Percentiles rank a stretch among this genome's conserved stretches.
These are phyloP conservation scores for Trichoderma sp. DNA, from an alignment of 2,329 filamentous ascomycete species.

Conservation along the genomic window DNA sequence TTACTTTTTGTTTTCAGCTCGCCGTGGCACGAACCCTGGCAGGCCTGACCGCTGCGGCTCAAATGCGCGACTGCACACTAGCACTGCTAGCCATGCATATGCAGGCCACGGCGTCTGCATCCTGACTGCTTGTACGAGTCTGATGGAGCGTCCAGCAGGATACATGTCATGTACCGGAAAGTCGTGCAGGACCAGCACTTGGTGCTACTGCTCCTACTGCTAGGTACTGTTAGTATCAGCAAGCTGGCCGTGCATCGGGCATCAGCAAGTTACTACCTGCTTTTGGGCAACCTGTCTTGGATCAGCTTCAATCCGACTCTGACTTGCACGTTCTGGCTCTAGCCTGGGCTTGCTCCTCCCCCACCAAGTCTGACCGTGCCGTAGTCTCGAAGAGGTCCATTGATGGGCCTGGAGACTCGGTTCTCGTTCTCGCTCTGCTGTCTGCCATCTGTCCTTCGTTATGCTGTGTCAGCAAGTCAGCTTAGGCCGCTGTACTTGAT, in stretches of 20 bases:
- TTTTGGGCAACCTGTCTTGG: background rate
- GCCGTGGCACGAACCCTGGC: slow-evolving; percentile 12
- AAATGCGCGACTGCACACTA: background rate
- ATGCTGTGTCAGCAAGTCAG: slow-evolving; percentile 14
- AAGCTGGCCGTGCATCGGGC: slow-evolving; percentile 15
- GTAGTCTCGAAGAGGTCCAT: slow-evolving; percentile 12
- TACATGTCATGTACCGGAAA: background rate
- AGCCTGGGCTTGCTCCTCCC: background rate
- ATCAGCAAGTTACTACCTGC: slow-evolving; percentile 4
- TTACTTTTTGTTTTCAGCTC: slow-evolving; percentile 23
- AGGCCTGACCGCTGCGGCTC: slow-evolving; percentile 12
- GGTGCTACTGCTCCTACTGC: background rate
- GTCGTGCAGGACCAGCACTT: background rate
- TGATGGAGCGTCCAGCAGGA: background rate
- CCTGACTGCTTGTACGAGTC: background rate
- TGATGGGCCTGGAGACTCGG: background rate
- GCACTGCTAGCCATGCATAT: slow-evolving; percentile 9
- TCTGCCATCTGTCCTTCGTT: background rate
- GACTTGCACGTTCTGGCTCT: background rate
- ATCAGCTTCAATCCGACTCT: slow-evolving; percentile 17
- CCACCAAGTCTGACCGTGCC: slow-evolving; percentile 14
- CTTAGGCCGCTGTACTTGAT: slow-evolving; percentile 8
- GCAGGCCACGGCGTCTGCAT: background rate
- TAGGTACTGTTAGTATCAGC: background rate
- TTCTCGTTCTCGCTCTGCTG: background rate